Conservation (phyloP, 1,139 yeast species). For the Hansenula lynferdii region DNA sequence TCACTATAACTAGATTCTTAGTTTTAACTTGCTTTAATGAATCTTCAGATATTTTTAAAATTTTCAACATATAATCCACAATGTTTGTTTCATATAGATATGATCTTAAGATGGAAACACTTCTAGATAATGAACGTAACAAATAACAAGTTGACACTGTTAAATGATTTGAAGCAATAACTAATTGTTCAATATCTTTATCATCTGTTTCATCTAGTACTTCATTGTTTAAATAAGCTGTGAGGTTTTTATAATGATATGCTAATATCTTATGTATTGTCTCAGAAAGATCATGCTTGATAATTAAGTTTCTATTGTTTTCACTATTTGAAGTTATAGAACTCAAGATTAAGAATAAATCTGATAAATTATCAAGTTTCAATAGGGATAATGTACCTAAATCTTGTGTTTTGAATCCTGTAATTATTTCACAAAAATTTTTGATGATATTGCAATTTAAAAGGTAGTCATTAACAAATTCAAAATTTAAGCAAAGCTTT, state of each 20-base stretch:
- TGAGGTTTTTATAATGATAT: conserved; percentile 21
- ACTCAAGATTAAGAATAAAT: conserved; percentile 28
- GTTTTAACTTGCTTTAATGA: conserved; percentile 14
- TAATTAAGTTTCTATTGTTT: conserved; percentile 25
- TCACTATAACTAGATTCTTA: conserved; percentile 24
- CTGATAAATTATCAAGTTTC: conserved; percentile 25
- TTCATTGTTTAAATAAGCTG: conserved; percentile 7
- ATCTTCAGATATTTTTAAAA: conserved; percentile 31
- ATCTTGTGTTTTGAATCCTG: conserved; percentile 16
- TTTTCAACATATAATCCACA: conserved; percentile 40
- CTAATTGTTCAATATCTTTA: conserved; percentile 1
- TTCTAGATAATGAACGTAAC: conserved; percentile 68
- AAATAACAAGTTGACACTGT: conserved; percentile 45
- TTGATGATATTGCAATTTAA: conserved; percentile 27
- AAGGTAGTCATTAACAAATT: conserved; percentile 25
- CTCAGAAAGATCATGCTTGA: conserved; percentile 24
- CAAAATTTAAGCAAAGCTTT: conserved; percentile 25
- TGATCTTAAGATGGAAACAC: conserved; percentile 66
- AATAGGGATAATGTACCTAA: conserved; percentile 13
- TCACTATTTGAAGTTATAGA: conserved; percentile 29
- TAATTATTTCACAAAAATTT: conserved; percentile 25
- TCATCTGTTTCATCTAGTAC: not conserved
- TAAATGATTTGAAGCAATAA: conserved; percentile 24
- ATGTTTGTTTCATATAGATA: conserved; percentile 56
- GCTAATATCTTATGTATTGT: conserved; percentile 24